phyloP scores from a whole-genome alignment of 306 rosid species.

The Dryas octopetala region DNA sequence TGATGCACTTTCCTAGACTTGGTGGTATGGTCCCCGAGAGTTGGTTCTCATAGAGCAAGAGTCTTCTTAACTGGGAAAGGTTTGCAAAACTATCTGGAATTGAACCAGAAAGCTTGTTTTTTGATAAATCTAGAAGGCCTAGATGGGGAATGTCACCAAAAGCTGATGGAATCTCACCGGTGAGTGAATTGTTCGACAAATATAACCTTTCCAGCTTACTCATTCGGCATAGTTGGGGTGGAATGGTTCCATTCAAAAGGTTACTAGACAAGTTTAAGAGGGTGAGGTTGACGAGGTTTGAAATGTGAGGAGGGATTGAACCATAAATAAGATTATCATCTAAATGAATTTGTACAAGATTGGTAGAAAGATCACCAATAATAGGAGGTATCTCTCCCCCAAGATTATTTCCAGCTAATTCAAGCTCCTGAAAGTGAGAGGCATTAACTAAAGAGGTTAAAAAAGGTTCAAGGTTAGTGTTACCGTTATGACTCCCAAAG shows the following conservation, averaged over 20 bases:
- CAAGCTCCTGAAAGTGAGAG: constrained; percentile 70
- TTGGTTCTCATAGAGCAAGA: constrained; percentile 63
- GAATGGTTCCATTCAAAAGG: constrained; percentile 74
- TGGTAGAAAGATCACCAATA: constrained; percentile 71
- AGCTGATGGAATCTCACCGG: constrained; percentile 76
- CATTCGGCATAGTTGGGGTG: constrained; percentile 53
- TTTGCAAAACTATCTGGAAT: constrained; percentile 83
- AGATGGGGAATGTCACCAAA: constrained; percentile 65
- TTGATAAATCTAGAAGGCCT: constrained; percentile 81
- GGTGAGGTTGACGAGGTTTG: constrained; percentile 69
- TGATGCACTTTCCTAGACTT: constrained; percentile 73
- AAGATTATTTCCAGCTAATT: constrained; percentile 74
- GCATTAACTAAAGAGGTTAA: constrained; percentile 62
- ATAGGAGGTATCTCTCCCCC: constrained; percentile 72
- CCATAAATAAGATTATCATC: constrained; percentile 68
- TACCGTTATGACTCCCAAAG: constrained; percentile 70
- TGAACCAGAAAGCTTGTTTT: constrained; percentile 76
- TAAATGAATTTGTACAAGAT: constrained; percentile 61
- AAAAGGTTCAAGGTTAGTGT: constrained; percentile 84
- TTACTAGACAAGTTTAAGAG: constrained; percentile 79
- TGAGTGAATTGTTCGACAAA: constrained; percentile 74
- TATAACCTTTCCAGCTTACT: constrained; percentile 67
- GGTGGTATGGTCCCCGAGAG: constrained; percentile 81
- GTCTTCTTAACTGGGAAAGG: constrained; percentile 77
- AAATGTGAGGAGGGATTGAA: constrained; percentile 68